Evolutionary conservation across 495 filamentous ascomycete genomes (phyloP).

Genomic region (Aspergillus mulundensis): DNA sequence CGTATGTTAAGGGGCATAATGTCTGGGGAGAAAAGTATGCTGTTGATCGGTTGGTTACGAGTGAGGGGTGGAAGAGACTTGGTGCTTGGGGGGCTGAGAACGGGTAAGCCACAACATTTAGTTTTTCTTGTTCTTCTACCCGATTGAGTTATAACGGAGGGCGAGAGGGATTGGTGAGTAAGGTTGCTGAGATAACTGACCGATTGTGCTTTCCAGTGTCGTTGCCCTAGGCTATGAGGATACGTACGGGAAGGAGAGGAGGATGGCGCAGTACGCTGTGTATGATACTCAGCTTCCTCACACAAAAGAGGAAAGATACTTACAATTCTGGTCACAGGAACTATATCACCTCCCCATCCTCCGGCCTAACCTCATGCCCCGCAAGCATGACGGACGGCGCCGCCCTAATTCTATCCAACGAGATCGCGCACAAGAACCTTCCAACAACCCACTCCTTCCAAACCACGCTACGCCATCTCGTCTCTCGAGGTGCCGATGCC

Average conservation of each 20-base stretch:
- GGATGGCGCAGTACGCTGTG: slow-evolving; percentile 39
- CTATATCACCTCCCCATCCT: slow-evolving; percentile 62
- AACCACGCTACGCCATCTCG: slow-evolving; percentile 46
- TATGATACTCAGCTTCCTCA: too few species aligned
- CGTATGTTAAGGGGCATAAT: slow-evolving; percentile 36
- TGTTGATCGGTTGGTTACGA: slow-evolving; percentile 37
- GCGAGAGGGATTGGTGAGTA: not conserved
- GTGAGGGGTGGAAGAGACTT: slow-evolving; percentile 41
- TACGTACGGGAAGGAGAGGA: slow-evolving; percentile 25
- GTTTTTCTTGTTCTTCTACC: not conserved
- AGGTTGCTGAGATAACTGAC: too few species aligned
- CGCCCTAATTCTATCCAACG: slow-evolving; percentile 53
- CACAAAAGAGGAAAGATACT: too few species aligned
- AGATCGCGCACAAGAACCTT: slow-evolving; percentile 30
- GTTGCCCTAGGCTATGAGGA: slow-evolving; percentile 39
- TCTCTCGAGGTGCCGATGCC: slow-evolving; percentile 52
- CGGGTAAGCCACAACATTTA: slow-evolving; percentile 20
- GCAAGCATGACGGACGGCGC: slow-evolving; percentile 70
- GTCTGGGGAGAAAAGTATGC: slow-evolving; percentile 38
- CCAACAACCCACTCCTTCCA: slow-evolving; percentile 43
- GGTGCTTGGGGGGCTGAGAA: slow-evolving; percentile 33
- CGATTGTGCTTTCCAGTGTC: too few species aligned
- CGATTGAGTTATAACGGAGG: not conserved
- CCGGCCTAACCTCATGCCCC: slow-evolving; percentile 61
- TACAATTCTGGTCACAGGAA: too few species aligned